Percentiles rank a stretch among this genome's conserved stretches.
Evolutionary conservation across 2,329 filamentous ascomycete genomes (phyloP).

Genomic region (Pseudohalonectria lignicola): DNA sequence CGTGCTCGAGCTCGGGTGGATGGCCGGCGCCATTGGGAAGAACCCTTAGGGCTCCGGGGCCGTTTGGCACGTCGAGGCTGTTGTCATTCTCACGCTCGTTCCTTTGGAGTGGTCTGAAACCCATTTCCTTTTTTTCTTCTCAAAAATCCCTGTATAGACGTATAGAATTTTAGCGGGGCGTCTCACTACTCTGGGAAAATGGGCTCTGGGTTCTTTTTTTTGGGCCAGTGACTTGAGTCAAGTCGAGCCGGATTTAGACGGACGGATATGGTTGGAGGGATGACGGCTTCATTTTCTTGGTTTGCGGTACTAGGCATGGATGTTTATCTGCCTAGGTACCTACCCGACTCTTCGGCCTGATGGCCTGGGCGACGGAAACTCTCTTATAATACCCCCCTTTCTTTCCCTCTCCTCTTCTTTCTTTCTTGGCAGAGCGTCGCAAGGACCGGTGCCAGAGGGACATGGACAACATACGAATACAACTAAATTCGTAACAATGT

Average conservation of each 20-base stretch:
- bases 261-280: background rate
- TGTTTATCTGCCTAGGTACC: background rate
- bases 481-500: too few relatives aligned
- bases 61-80: too few relatives aligned
- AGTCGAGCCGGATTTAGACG: background rate
- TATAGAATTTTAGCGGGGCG: background rate
- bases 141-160: background rate
- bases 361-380: too few relatives aligned
- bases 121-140: background rate
- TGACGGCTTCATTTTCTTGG: background rate
- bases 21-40: slow-evolving; percentile 30
- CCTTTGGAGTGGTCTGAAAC: too few relatives aligned
- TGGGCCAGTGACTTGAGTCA: too few relatives aligned
- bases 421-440: too few relatives aligned
- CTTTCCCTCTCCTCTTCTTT: background rate
- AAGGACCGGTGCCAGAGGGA: too few relatives aligned
- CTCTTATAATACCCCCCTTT: background rate
- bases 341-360: too few relatives aligned
- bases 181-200: background rate
- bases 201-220: too few relatives aligned
- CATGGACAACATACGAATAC: too few relatives aligned
- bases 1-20: slow-evolving; percentile 37
- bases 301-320: background rate
- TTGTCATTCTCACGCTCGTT: too few relatives aligned
- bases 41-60: too few relatives aligned